Evolutionary conservation across 164 flowering plant species (phyloP).

Genomic region (Vitis rupestris): DNA sequence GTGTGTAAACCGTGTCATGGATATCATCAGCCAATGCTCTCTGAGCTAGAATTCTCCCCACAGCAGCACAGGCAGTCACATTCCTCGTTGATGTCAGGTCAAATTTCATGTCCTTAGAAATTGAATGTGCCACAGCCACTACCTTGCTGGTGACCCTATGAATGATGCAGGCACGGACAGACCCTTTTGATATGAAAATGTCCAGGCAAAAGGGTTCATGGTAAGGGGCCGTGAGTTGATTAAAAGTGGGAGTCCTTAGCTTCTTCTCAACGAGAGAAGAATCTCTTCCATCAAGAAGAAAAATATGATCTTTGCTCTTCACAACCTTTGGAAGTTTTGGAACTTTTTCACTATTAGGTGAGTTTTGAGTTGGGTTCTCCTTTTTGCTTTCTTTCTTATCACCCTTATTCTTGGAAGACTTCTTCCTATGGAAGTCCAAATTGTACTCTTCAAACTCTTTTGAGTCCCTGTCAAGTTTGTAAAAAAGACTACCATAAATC

Average conservation of each 20-base stretch:
- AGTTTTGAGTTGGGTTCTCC: slow-evolving; percentile 17
- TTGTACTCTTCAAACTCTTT: slow-evolving; percentile 80
- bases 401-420: slow-evolving; percentile 33
- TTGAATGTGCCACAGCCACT: slow-evolving; percentile 89
- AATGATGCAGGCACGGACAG: slow-evolving; percentile 84
- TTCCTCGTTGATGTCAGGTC: slow-evolving; percentile 68
- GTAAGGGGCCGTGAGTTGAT: slow-evolving; percentile 78
- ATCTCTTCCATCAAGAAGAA: slow-evolving; percentile 15
- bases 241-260: slow-evolving; percentile 63
- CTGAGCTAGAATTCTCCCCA: slow-evolving; percentile 73
- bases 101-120: slow-evolving; percentile 86
- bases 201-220: slow-evolving; percentile 92
- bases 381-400: slow-evolving; percentile 24
- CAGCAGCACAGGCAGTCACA: slow-evolving; percentile 62
- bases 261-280: slow-evolving; percentile 29
- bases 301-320: slow-evolving; percentile 11
- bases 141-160: slow-evolving; percentile 91
- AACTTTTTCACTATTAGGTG: slow-evolving; percentile 14
- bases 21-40: slow-evolving; percentile 92
- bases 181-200: slow-evolving; percentile 72
- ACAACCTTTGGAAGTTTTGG: slow-evolving; percentile 12
- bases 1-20: slow-evolving; percentile 76
- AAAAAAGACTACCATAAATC: slow-evolving; percentile 65
- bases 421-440: slow-evolving; percentile 56
- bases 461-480: slow-evolving; percentile 70